These are phyloP conservation scores for Solanum neorickii DNA, from an alignment of 257 asterid species.

Conservation along the genomic window DNA sequence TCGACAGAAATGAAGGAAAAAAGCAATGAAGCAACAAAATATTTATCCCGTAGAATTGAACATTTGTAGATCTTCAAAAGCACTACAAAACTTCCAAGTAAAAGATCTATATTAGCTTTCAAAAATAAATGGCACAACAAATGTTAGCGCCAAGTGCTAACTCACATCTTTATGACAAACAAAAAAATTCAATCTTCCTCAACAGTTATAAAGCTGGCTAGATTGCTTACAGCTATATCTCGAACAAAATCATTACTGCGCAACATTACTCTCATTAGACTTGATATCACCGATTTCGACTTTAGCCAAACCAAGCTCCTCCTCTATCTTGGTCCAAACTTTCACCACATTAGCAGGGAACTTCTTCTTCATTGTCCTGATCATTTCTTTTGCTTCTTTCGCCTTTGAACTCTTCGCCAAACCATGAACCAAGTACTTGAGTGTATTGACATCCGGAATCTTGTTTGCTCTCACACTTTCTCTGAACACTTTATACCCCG, in stretches of 20 bases:
- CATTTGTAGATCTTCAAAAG: background rate
- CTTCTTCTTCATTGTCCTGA: conserved; percentile 49
- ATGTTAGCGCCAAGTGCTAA: background rate
- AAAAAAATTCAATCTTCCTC: background rate
- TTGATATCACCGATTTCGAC: background rate
- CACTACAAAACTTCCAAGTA: background rate
- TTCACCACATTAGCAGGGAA: conserved; percentile 46
- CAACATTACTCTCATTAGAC: background rate
- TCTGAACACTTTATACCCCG: conserved; percentile 50
- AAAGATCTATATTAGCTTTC: background rate
- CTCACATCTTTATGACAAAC: background rate
- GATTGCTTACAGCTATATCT: background rate
- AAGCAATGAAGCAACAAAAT: background rate
- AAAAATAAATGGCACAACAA: background rate
- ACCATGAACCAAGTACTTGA: conserved; percentile 62
- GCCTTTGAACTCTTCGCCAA: conserved; percentile 32
- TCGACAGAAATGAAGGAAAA: background rate
- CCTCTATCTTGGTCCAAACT: conserved; percentile 47
- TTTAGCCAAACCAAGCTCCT: conserved; percentile 41
- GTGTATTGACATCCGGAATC: conserved; percentile 65
- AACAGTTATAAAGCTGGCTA: background rate
- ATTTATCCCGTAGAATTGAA: background rate
- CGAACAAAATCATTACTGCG: background rate
- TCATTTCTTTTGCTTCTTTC: conserved; percentile 47
- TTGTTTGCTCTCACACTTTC: conserved; percentile 45